Conservation (phyloP, 129 eudicot species). For the Tanacetum coccineum region DNA sequence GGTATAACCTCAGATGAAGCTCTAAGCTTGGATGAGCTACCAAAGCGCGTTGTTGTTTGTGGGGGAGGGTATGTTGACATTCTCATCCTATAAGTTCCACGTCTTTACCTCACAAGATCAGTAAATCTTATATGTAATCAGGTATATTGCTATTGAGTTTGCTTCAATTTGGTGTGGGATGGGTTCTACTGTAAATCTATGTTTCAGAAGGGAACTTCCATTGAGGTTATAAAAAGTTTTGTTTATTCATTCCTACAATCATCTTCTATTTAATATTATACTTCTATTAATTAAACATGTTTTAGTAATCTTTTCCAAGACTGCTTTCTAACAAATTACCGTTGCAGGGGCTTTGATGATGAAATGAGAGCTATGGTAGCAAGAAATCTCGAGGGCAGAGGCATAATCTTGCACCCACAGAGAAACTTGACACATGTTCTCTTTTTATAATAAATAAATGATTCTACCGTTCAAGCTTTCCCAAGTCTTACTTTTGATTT, state of each 20-base stretch:
- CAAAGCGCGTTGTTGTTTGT: too few species aligned
- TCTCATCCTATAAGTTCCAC: too few species aligned
- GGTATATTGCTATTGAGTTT: constrained; percentile 39
- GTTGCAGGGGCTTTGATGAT: constrained; percentile 91
- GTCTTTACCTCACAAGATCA: background rate
- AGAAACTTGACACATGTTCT: constrained; percentile 59
- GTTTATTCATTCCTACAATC: background rate
- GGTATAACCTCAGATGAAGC: too few species aligned
- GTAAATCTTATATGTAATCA: constrained; percentile 26
- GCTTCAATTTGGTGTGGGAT: constrained; percentile 91
- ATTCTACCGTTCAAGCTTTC: background rate
- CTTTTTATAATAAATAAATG: constrained; percentile 1
- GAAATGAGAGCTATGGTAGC: constrained; percentile 95
- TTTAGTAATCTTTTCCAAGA: background rate
- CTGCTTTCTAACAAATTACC: background rate
- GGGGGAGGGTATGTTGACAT: too few species aligned
- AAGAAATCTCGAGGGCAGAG: constrained; percentile 90
- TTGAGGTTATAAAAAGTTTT: constrained; percentile 44
- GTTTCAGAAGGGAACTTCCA: constrained; percentile 84
- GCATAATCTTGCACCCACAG: constrained; percentile 67
- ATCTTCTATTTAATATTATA: background rate
- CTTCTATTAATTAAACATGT: background rate
- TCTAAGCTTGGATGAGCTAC: too few species aligned
- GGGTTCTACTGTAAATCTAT: constrained; percentile 74
- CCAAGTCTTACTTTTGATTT: background rate